Base-by-base conservation (phyloP, 306 rosid species). In the Clitoria ternatea region DNA sequence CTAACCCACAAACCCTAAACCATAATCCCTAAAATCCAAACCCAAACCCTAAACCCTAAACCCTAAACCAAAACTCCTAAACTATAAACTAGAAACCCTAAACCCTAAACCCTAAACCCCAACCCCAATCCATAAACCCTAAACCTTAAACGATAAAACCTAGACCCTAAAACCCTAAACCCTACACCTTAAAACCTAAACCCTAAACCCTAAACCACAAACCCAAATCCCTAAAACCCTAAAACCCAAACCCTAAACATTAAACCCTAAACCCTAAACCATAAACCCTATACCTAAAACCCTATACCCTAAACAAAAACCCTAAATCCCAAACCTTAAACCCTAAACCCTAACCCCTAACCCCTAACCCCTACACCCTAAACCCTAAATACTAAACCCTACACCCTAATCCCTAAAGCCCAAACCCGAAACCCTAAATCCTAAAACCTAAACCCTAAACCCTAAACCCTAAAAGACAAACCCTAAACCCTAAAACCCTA, bases 311-410 rank as follows among this genome's bases (percentile, higher is more conserved):
- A n/a, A n/a, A n/a, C n/a, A n/a, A 1, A n/a, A 44, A 44, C 19
- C 20, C 4, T 2, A 44, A 44, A 44, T 6, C 26, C 57, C 4
- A 50, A 50, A 19, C 29, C 57, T 22, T 22, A 20, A 50, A 42
- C 19, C 40, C 23, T 26, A 40, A 65, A 43, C 35, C 55, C 22
- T 5, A 40, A 65, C n/a, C 24, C 20, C 40, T 7, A 2, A 40
- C 11, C 17, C 40, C 39, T 26, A 40, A 40, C 22, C 39, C 55
- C 55, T 44, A 65, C 43, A 65, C 36, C 55, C 71, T 27, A 65
- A 65, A 65, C 55, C 55, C 55, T 44, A 65, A 65, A 65, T 33
- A 23, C 23, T 27, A 65, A 65, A n/a, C n/a, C n/a, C n/a, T n/a
- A n/a, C n/a, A n/a, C n/a, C n/a, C n/a, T n/a, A 65, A 65, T 43